phyloP scores from a whole-genome alignment of 2,329 filamentous ascomycete species.

The Thermoascus crustaceus region DNA sequence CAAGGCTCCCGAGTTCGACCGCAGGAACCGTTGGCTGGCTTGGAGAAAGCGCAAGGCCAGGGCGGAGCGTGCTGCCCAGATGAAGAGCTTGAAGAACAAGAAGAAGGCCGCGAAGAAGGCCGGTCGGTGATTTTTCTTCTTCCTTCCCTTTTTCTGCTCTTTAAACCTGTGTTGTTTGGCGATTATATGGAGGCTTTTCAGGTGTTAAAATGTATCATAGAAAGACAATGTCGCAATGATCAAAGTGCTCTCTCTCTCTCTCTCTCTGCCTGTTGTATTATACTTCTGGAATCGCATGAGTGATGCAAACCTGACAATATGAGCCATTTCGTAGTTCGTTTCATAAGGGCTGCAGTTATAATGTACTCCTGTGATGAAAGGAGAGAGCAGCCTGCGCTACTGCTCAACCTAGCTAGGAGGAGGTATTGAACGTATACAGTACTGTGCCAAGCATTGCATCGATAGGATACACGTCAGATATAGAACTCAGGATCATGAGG shows the following conservation, averaged over 20 bases:
- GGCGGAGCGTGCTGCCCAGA: conserved; percentile 44
- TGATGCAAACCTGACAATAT: no score
- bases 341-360: no score
- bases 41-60: conserved; percentile 53
- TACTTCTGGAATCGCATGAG: conserved; percentile 4
- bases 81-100: conserved; percentile 45
- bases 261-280: conserved; percentile 1
- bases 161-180: conserved; percentile 12
- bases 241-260: no score
- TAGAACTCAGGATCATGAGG: no score
- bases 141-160: conserved; percentile 9
- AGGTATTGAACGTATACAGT: no score
- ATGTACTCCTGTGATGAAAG: no score
- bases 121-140: conserved; percentile 15
- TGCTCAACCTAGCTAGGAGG: no score
- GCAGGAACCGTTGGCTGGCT: conserved; percentile 54
- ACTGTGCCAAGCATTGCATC: no score
- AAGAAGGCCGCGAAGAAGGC: conserved; percentile 34
- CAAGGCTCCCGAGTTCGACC: conserved; percentile 48
- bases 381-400: no score
- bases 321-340: no score
- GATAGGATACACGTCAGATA: no score
- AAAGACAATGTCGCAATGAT: conserved; percentile 11
- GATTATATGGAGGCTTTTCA: conserved; percentile 18
- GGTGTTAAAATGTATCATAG: conserved; percentile 29